These are phyloP conservation scores for Persicaria maculosa DNA, from an alignment of 148 eudicot genomes.

Conservation along the genomic window DNA sequence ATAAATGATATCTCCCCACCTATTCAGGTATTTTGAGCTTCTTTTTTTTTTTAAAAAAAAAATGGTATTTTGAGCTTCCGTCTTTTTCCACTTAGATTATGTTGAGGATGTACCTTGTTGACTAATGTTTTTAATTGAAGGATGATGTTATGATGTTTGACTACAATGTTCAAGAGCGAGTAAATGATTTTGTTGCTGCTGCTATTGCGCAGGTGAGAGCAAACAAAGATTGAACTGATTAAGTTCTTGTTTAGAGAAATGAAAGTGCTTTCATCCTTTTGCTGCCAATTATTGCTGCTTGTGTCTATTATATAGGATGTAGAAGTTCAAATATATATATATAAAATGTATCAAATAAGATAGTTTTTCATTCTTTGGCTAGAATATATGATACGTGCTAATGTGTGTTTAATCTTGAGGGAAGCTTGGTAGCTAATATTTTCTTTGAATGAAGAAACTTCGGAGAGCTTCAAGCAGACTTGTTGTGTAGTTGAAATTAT, in stretches of 20 bases:
- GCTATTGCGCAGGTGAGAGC: constrained; percentile 58
- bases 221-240: not conserved
- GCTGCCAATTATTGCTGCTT: not conserved
- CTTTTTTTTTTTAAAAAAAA: not conserved
- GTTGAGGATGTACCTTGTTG: not conserved
- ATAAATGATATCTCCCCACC: constrained; percentile 61
- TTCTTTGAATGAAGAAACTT: not conserved
- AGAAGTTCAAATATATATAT: not conserved
- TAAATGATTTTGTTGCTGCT: constrained; percentile 66
- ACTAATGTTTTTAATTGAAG: constrained; percentile 30
- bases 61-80: constrained; percentile 28
- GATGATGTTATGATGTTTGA: constrained; percentile 59
- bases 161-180: constrained; percentile 70
- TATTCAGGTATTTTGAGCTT: constrained; percentile 43
- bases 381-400: not conserved
- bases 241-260: not conserved
- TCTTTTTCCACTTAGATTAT: not conserved
- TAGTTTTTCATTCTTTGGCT: not conserved
- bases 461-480: not conserved
- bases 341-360: not conserved
- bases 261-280: not conserved
- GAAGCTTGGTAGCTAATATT: not conserved
- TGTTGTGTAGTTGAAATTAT: not conserved
- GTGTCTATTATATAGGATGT: not conserved
- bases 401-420: not conserved